Conservation (phyloP, 1,284 basidiomycete species). For the Ganoderma leucocontextum region DNA sequence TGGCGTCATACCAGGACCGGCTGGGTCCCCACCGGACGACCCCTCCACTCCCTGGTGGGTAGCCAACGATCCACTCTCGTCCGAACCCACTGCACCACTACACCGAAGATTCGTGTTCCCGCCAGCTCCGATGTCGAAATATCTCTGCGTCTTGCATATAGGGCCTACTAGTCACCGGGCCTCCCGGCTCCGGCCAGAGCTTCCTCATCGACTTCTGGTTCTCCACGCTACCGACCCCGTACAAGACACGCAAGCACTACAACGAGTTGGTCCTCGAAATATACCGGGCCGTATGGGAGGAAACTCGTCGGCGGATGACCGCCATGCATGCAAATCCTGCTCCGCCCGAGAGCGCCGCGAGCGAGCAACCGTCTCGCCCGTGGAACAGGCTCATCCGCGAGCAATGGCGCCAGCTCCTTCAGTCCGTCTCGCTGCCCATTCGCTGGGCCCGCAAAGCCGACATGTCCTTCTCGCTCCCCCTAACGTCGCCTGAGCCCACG, state of each 20-base stretch:
- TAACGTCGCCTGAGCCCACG: constrained; percentile 38
- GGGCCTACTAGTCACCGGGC: constrained; percentile 81
- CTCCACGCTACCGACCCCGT: constrained; percentile 61
- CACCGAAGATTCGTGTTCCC: constrained; percentile 50
- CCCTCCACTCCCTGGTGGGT: constrained; percentile 41
- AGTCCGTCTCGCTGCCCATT: constrained; percentile 50
- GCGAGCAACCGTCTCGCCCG: constrained; percentile 27
- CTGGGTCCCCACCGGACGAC: constrained; percentile 27
- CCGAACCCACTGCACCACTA: constrained; percentile 20
- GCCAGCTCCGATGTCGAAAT: background rate
- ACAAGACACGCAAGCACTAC: constrained; percentile 74
- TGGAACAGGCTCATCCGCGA: constrained; percentile 51
- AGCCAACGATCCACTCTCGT: constrained; percentile 25
- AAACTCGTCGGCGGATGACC: constrained; percentile 56
- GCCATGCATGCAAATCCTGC: constrained; percentile 16
- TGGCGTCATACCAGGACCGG: constrained; percentile 35
- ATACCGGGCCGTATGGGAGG: constrained; percentile 70
- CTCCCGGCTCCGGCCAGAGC: constrained; percentile 82
- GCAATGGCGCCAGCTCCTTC: constrained; percentile 43
- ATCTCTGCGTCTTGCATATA: constrained; percentile 36
- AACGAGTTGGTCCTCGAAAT: constrained; percentile 74
- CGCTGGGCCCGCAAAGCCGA: constrained; percentile 43
- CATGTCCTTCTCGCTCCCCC: constrained; percentile 26
- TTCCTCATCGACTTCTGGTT: constrained; percentile 76
- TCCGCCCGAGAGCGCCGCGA: constrained; percentile 30